These are phyloP conservation scores for Hyphopichia fennica DNA, from an alignment of 1,139 yeast genomes.

Conservation along the genomic window DNA sequence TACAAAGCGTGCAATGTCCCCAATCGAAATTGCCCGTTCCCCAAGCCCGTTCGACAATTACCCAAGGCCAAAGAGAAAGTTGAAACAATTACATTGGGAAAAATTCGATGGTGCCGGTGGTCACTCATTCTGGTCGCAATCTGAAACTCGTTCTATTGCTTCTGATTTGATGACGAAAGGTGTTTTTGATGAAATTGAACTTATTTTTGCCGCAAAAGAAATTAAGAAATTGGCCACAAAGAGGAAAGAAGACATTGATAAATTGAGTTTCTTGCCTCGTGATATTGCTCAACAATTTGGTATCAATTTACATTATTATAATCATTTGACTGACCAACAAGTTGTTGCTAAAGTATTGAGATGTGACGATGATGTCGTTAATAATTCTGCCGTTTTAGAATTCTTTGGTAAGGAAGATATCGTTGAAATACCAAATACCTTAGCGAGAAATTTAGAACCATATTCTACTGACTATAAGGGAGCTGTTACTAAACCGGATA, in stretches of 20 bases:
- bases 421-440: conserved; percentile 59
- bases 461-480: conserved; percentile 59
- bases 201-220: conserved; percentile 77
- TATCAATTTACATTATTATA: conserved; percentile 67
- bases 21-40: conserved; percentile 6
- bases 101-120: conserved; percentile 59
- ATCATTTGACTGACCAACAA: conserved; percentile 53
- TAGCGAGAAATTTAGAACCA: conserved; percentile 69
- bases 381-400: conserved; percentile 64
- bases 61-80: conserved; percentile 75
- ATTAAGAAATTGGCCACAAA: conserved; percentile 55
- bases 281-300: conserved; percentile 80
- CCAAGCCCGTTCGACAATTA: conserved; percentile 52
- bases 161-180: conserved; percentile 64
- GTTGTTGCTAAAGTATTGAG: conserved; percentile 56
- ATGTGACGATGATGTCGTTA: conserved; percentile 60
- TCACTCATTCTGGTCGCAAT: conserved; percentile 64
- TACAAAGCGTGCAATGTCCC: conserved; percentile 8
- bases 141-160: conserved; percentile 46
- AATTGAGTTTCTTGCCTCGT: conserved; percentile 61
- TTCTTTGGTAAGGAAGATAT: conserved; percentile 71
- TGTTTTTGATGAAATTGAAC: conserved; percentile 72
- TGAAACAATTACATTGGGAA: conserved; percentile 85
- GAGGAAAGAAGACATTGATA: conserved; percentile 49
- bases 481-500: conserved; percentile 57